Evolutionary conservation across 2,329 filamentous ascomycete species (phyloP).

Genomic region (Ophiocordyceps camponoti-leonardi): DNA sequence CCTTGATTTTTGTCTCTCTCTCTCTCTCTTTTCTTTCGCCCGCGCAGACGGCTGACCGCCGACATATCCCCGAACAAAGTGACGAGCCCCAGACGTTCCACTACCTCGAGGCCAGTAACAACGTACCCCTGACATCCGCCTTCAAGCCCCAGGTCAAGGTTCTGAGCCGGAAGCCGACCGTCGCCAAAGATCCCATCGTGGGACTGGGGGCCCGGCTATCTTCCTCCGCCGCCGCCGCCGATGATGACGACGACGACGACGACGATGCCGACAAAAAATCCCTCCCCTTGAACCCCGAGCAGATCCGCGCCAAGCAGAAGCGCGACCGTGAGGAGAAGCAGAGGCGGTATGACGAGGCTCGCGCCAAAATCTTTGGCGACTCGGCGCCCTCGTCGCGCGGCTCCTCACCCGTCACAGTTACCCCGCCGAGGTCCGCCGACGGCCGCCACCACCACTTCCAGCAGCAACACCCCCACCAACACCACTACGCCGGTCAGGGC

Average conservation of each 20-base stretch:
- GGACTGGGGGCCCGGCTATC: constrained; percentile 30
- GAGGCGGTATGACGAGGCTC: constrained; percentile 72
- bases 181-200: constrained; percentile 39
- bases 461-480: constrained; percentile 4
- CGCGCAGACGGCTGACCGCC: not conserved
- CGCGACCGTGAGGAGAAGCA: constrained; percentile 78
- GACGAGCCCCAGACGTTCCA: constrained; percentile 60
- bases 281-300: constrained; percentile 51
- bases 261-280: constrained; percentile 31
- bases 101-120: constrained; percentile 50
- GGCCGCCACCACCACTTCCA: constrained; percentile 12
- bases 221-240: not conserved
- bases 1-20: no score
- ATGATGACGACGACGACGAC: not conserved
- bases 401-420: constrained; percentile 42
- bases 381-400: constrained; percentile 34
- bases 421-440: constrained; percentile 31
- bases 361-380: constrained; percentile 73
- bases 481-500: constrained; percentile 18
- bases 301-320: constrained; percentile 62
- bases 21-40: no score
- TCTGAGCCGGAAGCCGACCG: constrained; percentile 62
- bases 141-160: constrained; percentile 77
- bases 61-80: constrained; percentile 22
- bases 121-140: constrained; percentile 41